Base-by-base conservation (phyloP, 2,329 filamentous ascomycete species). In the Acrocalymma vagum region DNA sequence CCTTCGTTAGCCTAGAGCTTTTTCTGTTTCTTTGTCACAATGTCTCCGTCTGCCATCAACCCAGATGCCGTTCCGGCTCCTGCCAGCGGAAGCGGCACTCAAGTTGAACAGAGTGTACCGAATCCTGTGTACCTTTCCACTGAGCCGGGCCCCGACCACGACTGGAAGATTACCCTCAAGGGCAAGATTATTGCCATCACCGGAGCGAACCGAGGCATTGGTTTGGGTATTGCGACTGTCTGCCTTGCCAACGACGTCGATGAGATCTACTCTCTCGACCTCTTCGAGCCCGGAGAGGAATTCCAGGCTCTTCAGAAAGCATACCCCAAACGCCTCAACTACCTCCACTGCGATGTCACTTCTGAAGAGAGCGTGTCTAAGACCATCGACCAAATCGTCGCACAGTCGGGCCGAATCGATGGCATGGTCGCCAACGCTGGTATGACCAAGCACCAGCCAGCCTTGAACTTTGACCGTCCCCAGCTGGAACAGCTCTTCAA, bases 361-460 rank as follows among this genome's bases (percentile, higher is more conserved):
- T 67, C 73, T 11, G 76, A 79, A 48, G 67, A 69, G 18, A 77
- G 62, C 28, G 71, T 78, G 20, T 71, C 60, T 0, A 67, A 66
- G 10, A 74, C 73, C 2, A 58, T 80, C 1, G 75, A 79, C 42
- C 55, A 70, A 31, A 76, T 80, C 14, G 63, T 80, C 8, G 61
- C 60, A n/a, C 69, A 76, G 37, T 66, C 67, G 9, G 77, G 77
- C 20, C 70, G 66, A 4, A 59, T 79, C n/a, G 72, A 80, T 42
- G 77, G 77, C 9, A 76, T 81, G 65, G 73, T 80, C 10, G 72
- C 72, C 23, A 80, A 80, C 42, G 77, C 77, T 3, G 77, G 78
- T 27, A 68, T 73, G 38, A 80, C 78, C 15, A 78, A 77, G 52
- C 75, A 78, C 48, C 78, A 80, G 58, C 64, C 77, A 3, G 78